Evolutionary conservation across 441 rosid genomes (phyloP), one percentile per base, ranked within the genome.

Genomic region (Pelargonium cotyledonis): DNA sequence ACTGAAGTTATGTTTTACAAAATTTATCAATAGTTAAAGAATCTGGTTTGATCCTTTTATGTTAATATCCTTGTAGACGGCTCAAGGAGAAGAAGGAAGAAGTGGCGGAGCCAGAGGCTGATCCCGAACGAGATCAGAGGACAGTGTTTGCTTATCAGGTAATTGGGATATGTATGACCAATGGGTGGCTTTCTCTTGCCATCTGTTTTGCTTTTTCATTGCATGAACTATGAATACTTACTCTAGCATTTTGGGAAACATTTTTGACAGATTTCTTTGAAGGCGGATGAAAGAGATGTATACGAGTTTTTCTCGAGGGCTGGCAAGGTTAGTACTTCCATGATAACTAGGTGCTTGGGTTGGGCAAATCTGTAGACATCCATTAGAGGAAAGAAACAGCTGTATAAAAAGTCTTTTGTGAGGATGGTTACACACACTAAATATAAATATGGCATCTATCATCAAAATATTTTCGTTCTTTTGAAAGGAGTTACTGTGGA

Each of bases 141-240:
- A 92, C 99, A 40, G 99, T 95, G 38, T 92, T 92, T 83, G 97
- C 96, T 26, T 92, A 92, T 86, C 99, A 95, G 95, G 99, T 95
- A 69, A 75, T 9, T 61, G 1, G 18, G 38, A 15, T 66, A 23
- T 68, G 62, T 58, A 46, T 47, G 63, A 26, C 14, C 35, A 53
- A 23, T 4, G 8, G 18, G 18, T 67, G 68, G 1, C 55, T 40
- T 64, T 49, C n/a, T 62, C 16, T 11, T 21, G 1, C 41, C 41
- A 31, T 31, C 15, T 62, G 7, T 62, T 62, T 4, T 29, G 15
- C 41, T 29, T 31, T 29, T 10, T 62, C 1, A 7, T 44, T 67
- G 67, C 55, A 11, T 16, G 23, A 60, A 53, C 31, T 16, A 57
- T 65, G 47, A 62, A 16, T 68, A 63, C 60, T 19, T 60, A 67